Percentiles rank a stretch among this genome's conserved stretches.
These are phyloP conservation scores for Aspergillus quadricinctus DNA, from an alignment of 2,329 filamentous ascomycete species.

Conservation along the genomic window DNA sequence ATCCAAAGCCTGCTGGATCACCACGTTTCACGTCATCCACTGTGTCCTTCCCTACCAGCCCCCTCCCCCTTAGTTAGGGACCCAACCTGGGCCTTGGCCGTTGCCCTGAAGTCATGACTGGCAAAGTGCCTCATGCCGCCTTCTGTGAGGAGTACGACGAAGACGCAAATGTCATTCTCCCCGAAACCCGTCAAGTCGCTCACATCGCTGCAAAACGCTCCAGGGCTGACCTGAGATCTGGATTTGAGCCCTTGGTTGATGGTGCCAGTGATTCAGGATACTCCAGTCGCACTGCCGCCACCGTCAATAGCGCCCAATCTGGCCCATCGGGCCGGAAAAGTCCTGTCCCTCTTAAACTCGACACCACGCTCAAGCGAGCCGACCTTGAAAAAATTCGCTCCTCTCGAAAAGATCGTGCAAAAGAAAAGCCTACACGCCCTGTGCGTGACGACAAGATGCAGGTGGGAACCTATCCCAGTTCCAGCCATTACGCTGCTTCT, in stretches of 20 bases:
- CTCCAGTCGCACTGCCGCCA: slow-evolving; percentile 55
- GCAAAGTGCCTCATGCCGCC: slow-evolving; percentile 39
- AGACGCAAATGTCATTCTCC: slow-evolving; percentile 38
- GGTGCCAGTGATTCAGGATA: slow-evolving; percentile 59
- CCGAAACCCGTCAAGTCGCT: slow-evolving; percentile 47
- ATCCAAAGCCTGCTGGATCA: slow-evolving; percentile 20
- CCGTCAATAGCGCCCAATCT: slow-evolving; percentile 51
- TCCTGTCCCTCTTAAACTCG: slow-evolving; percentile 34
- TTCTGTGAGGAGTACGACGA: slow-evolving; percentile 49
- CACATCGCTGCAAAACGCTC: slow-evolving; percentile 50
- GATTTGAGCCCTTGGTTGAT: slow-evolving; percentile 38
- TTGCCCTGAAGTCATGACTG: slow-evolving; percentile 34
- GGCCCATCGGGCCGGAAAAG: slow-evolving; percentile 41
- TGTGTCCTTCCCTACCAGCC: slow-evolving; percentile 19
- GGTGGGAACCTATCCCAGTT: slow-evolving; percentile 27
- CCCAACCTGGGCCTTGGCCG: slow-evolving; percentile 24
- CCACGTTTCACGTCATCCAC: slow-evolving; percentile 27
- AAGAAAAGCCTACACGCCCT: slow-evolving; percentile 23
- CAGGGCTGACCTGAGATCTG: slow-evolving; percentile 37
- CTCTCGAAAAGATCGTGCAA: slow-evolving; percentile 31
- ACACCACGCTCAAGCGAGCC: slow-evolving; percentile 28
- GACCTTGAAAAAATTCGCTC: slow-evolving; percentile 26
- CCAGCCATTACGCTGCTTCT: slow-evolving; percentile 24
- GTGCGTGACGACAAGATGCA: slow-evolving; percentile 34
- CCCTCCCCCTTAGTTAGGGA: slow-evolving; percentile 21